phyloP scores from a whole-genome alignment of 129 eudicot genomes.

The Scalesia atractyloides region DNA sequence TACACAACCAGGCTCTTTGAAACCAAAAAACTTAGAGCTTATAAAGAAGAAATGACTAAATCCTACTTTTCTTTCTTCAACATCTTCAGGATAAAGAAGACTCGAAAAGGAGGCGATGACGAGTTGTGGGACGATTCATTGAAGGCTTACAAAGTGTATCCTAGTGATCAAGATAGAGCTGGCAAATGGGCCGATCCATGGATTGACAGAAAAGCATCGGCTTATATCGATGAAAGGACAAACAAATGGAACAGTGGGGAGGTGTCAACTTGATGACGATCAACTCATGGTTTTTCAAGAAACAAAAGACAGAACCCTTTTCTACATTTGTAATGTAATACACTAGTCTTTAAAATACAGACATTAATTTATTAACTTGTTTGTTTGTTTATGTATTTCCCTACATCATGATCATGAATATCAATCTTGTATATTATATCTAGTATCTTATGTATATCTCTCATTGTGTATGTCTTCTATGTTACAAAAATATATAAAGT shows the following conservation, averaged over 20 bases:
- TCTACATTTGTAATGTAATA: slow-evolving; percentile 13
- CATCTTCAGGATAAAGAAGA: slow-evolving; percentile 19
- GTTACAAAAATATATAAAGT: too few relatives aligned
- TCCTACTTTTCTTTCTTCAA: slow-evolving; percentile 7
- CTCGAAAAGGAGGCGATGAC: not conserved
- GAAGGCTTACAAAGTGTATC: slow-evolving; percentile 38
- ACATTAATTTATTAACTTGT: not conserved
- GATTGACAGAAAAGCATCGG: slow-evolving; percentile 34
- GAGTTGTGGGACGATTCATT: slow-evolving; percentile 20
- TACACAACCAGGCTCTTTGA: not conserved
- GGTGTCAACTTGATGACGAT: slow-evolving; percentile 4
- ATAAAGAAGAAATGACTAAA: not conserved
- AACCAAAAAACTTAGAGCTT: not conserved
- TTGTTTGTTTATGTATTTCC: not conserved
- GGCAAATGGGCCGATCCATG: slow-evolving; percentile 26
- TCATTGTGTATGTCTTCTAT: too few relatives aligned
- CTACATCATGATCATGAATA: too few relatives aligned
- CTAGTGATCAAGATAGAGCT: slow-evolving; percentile 23
- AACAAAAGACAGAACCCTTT: not conserved
- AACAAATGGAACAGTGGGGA: slow-evolving; percentile 30
- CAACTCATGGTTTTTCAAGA: not conserved
- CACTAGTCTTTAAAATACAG: not conserved
- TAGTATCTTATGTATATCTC: too few relatives aligned
- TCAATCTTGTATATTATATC: too few relatives aligned
- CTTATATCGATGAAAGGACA: slow-evolving; percentile 25